Percentiles rank a stretch among this genome's conserved stretches.
Conservation (phyloP, 2,329 filamentous ascomycete species). For the Ceratocystis ficicola region DNA sequence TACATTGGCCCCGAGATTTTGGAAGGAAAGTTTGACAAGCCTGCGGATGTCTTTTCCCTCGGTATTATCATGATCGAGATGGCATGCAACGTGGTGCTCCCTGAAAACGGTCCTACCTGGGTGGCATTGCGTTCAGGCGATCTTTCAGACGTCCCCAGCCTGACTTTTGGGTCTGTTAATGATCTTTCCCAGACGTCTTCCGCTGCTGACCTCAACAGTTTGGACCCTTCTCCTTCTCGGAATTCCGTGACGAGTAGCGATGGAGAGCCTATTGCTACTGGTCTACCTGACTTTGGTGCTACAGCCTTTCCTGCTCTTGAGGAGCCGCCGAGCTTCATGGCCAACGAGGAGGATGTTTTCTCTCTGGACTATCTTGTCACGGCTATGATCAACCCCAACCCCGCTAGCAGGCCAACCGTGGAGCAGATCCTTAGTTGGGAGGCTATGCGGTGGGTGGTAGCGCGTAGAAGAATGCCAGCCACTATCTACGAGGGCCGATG, state of each 20-base stretch:
- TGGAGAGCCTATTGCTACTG: conserved; percentile 2
- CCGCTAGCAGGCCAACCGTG: conserved; percentile 58
- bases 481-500: conserved; percentile 94
- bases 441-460: conserved; percentile 68
- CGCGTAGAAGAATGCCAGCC: conserved; percentile 70
- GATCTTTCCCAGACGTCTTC: conserved; percentile 35
- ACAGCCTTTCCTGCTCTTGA: conserved; percentile 40
- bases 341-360: conserved; percentile 55
- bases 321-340: conserved; percentile 77
- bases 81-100: conserved; percentile 83
- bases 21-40: conserved; percentile 73
- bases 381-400: conserved; percentile 75
- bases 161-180: conserved; percentile 68
- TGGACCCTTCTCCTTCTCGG: conserved; percentile 10
- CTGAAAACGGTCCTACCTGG: conserved; percentile 87
- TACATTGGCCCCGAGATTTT: conserved; percentile 94
- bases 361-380: conserved; percentile 74
- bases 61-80: conserved; percentile 92
- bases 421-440: conserved; percentile 60
- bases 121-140: conserved; percentile 79
- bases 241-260: conserved; percentile 10
- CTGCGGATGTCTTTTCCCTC: conserved; percentile 85
- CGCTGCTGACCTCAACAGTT: neutral
- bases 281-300: conserved; percentile 30
- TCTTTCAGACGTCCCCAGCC: conserved; percentile 72